Base-by-base conservation (phyloP, 495 filamentous ascomycete genomes). In the Neurospora hispaniola region DNA sequence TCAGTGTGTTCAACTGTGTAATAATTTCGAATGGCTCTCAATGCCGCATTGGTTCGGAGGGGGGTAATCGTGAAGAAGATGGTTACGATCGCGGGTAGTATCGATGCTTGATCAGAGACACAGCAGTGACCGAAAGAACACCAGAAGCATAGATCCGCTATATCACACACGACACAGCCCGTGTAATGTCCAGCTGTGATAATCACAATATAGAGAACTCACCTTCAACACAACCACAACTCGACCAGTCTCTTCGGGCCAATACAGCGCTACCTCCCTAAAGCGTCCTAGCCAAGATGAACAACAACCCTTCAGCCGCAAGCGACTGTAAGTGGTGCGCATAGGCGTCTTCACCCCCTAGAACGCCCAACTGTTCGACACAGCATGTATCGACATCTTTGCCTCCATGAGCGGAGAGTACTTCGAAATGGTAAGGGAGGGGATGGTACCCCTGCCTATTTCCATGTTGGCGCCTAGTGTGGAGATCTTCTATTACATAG, bases 341-440 rank as follows among this genome's bases (percentile, higher is more conserved):
- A 75, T 86, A 68, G 86, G 84, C 48, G 83, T 88, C 42, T 84
- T 87, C 71, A 76, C 87, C 20, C 81, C 85, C 3, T 54, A 74
- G 9, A 75, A 74, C 1, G 79, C 80, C 62, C 87, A 88, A 72
- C 75, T 88, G 16, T 82, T 88, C 20, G 87, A 88, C 73, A 73
- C 83, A 11, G 83, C 87, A 9, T 78, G 80, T 43, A 74, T 86
- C 40, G 86, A 88, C 75, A 79, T 88, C 43, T 77, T 88, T 12
- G 82, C 78, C 38, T 83, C 78, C 73, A 80, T 85, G 70, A 81
- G 79, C 70, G 76, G 83, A 23, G 83, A 85, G 70, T 88, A 87
- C 71, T 74, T 87, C 16, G 54, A 70, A 4, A 31, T 74, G n/a
- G 70, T 81, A 9, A 46, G 39, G 2, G 46, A 75, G 35, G 23